Evolutionary conservation across 805 yeast species (phyloP).

Genomic region (Ogataea trehaloabstinens): DNA sequence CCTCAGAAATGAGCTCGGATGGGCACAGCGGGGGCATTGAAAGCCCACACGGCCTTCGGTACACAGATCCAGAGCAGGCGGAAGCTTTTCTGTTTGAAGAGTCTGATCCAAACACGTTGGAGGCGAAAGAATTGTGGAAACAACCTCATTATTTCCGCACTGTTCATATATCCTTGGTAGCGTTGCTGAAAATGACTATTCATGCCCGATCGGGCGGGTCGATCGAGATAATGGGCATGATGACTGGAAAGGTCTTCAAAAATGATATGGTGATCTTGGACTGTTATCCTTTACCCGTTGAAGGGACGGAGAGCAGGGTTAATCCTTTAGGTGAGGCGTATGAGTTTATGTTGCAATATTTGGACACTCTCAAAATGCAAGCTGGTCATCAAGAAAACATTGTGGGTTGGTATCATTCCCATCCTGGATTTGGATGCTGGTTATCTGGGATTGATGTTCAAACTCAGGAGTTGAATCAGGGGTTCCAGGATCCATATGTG

Average conservation of each 20-base stretch:
- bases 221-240: slow-evolving; percentile 94
- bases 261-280: slow-evolving; percentile 69
- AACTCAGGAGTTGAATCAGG: slow-evolving; percentile 82
- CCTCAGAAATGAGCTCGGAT: neutral
- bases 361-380: slow-evolving; percentile 50
- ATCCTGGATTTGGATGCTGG: slow-evolving; percentile 98
- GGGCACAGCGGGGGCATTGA: neutral
- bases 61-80: slow-evolving; percentile 8
- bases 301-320: slow-evolving; percentile 94
- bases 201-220: slow-evolving; percentile 85
- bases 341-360: slow-evolving; percentile 88
- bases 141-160: slow-evolving; percentile 61
- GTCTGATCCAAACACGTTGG: slow-evolving; percentile 13
- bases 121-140: slow-evolving; percentile 50
- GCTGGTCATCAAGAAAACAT: slow-evolving; percentile 60
- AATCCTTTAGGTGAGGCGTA: slow-evolving; percentile 93
- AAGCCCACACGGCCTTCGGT: slow-evolving; percentile 4
- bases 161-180: slow-evolving; percentile 66
- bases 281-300: slow-evolving; percentile 84
- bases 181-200: slow-evolving; percentile 68
- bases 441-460: slow-evolving; percentile 88
- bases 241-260: slow-evolving; percentile 69
- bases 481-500: slow-evolving; percentile 86
- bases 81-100: slow-evolving; percentile 13
- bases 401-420: slow-evolving; percentile 97